Base-by-base conservation (phyloP, 83 land plant species). In the Thuja plicata region DNA sequence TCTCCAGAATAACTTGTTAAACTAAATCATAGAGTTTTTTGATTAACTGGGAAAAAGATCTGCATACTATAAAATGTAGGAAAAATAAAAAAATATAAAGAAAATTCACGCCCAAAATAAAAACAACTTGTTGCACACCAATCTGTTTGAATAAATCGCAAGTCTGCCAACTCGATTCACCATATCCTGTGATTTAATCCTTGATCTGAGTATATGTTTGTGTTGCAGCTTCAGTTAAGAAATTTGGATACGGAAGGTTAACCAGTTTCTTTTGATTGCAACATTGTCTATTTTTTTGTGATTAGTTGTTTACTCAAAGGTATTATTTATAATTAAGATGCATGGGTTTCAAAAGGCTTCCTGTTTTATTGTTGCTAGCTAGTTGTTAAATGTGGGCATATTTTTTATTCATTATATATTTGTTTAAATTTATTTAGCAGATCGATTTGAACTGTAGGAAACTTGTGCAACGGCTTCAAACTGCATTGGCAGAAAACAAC, bases 391-490 rank as follows among this genome's bases (percentile, higher is more conserved):
- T 38, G 6, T 3, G 34, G 27, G 8, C 1, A 27, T 24, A 27
- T 8, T 73, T 32, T 73, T 73, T 73, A n/a, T 73, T 73, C 35
- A 73, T 60, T 73, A 73, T 73, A 73, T 73, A 32, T 73, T 73
- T 73, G 34, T 30, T 73, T 73, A 73, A 73, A 8, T 73, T 73
- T 34, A 73, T 73, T 73, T 32, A 32, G 83, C 27, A 38, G 83
- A 38, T 80, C 8, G 50, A 24, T 81, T 81, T 81, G 84, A 50
- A 81, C 46, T 81, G 50, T 27, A 81, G 84, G 84, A 46, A 81
- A 81, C 84, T 81, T 81, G 84, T 7, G 50, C 84, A 81, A 43
- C 84, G 84, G n/a, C 84, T 81, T 81, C 45, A 41, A 43, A 81
- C 13, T 21, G 41, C 84, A 43, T 81, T 43, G 24, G 84, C 84